Evolutionary conservation across 345 rosid genomes (phyloP), one percentile per base, ranked within the genome.

Genomic region (Populus ilicifolia): DNA sequence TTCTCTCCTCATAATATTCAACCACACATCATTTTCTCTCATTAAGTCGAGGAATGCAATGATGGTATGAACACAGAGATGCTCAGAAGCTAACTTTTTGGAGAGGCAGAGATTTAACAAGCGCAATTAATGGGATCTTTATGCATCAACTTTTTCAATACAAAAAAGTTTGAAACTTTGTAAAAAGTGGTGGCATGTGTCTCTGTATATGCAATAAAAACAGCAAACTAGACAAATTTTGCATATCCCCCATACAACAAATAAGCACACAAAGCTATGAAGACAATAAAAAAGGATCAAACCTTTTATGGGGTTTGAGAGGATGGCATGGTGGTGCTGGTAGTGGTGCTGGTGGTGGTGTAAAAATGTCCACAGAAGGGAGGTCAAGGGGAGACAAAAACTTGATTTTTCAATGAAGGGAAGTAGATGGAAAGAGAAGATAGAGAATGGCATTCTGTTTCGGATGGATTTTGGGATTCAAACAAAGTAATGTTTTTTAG

Each of bases 41-140:
- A 67, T 36, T 74, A 59, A 80, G 84, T 84, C 89, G 83, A 81
- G 69, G 48, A 70, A 80, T 73, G 66, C 43, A 79, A 85, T 84
- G 16, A 89, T 84, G 84, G 48, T 33, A 66, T 67, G 43, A 75
- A 87, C 10, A 73, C 75, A 79, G 65, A 70, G 75, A 74, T 68
- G 65, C 80, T 82, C 83, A 77, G 76, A 82, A 78, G 74, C 62
- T 20, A 69, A 70, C 83, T 81, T 85, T 81, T 68, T 13, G 13
- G 68, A 77, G 72, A 68, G 69, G 44, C 50, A 77, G 75, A 75
- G 46, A 72, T 69, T 50, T 79, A 82, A 48, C 54, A 67, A 86
- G 81, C 92, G 92, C 90, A 88, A 92, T 89, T 79, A 89, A 85
- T 81, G 89, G 91, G 78, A 61, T 50, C 69, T 65, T 81, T 78